A percentile compares a stretch with the other conserved stretches of the same genome.
Conservation (phyloP, 306 rosid species). For the Gillenia trifoliata region DNA sequence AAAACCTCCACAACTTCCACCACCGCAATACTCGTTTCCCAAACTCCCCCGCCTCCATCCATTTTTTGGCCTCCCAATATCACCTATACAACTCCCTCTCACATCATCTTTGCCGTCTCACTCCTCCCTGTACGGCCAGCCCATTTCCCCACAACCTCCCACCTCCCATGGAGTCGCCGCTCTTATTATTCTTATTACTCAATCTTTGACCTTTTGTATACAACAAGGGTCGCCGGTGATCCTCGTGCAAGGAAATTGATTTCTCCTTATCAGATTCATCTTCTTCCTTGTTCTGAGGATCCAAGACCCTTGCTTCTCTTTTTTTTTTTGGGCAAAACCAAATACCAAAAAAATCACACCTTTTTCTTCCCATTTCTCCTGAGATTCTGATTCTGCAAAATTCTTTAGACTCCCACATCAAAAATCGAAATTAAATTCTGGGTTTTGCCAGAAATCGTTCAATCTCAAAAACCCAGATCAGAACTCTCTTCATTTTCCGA, state of each 20-base stretch:
- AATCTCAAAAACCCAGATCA: background rate
- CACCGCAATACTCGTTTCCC: constrained; percentile 3
- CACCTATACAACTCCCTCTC: background rate
- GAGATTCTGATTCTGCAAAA: background rate
- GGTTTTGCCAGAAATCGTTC: background rate
- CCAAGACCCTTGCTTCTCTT: background rate
- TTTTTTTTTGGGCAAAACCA: background rate
- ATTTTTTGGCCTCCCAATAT: background rate
- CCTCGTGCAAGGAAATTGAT: constrained; percentile 9
- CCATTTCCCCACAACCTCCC: background rate
- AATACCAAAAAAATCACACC: background rate
- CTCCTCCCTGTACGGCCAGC: background rate
- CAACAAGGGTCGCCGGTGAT: constrained; percentile 1
- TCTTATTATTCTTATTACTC: background rate
- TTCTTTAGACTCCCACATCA: background rate
- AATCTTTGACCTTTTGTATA: background rate
- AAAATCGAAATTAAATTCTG: background rate
- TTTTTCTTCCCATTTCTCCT: background rate
- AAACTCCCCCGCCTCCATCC: background rate
- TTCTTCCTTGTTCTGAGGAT: constrained; percentile 11
- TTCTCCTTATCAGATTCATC: background rate
- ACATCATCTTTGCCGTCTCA: background rate
- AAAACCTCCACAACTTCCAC: background rate
- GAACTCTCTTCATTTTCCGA: background rate
- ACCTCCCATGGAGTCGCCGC: background rate